phyloP scores from a whole-genome alignment of 2,329 filamentous ascomycete species.

The Triangularia verruculosa region DNA sequence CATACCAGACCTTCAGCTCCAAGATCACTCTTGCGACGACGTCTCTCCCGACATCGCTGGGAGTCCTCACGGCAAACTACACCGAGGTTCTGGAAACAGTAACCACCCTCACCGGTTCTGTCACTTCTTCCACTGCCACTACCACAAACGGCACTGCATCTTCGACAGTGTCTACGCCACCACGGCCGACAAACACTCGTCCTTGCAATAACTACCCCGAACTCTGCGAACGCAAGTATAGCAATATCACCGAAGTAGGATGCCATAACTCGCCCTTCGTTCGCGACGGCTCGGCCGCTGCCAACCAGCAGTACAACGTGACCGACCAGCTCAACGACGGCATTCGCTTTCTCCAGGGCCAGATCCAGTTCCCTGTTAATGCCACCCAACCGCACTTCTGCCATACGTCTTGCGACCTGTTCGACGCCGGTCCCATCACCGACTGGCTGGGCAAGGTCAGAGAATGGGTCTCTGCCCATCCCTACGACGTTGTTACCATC shows the following conservation, averaged over 20 bases:
- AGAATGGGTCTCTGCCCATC: slow-evolving; percentile 70
- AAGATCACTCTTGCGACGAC: slow-evolving; percentile 42
- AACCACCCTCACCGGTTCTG: slow-evolving; percentile 47
- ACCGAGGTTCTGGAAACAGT: slow-evolving; percentile 34
- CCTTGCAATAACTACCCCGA: slow-evolving; percentile 78
- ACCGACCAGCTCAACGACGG: slow-evolving; percentile 75
- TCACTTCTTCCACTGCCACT: slow-evolving; percentile 43
- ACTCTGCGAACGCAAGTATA: slow-evolving; percentile 72
- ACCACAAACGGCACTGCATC: slow-evolving; percentile 43
- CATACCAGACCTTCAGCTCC: slow-evolving; percentile 44
- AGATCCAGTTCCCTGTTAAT: slow-evolving; percentile 58
- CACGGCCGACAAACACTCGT: slow-evolving; percentile 63
- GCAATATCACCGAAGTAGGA: slow-evolving; percentile 75
- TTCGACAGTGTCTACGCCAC: slow-evolving; percentile 40
- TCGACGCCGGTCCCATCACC: slow-evolving; percentile 76
- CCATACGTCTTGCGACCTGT: slow-evolving; percentile 77
- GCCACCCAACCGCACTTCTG: slow-evolving; percentile 66
- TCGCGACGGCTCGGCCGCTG: slow-evolving; percentile 64
- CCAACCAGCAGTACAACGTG: slow-evolving; percentile 71
- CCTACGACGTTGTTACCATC: slow-evolving; percentile 84
- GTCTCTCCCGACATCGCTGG: slow-evolving; percentile 23
- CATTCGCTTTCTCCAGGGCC: slow-evolving; percentile 60
- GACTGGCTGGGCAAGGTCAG: slow-evolving; percentile 67
- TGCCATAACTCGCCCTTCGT: slow-evolving; percentile 83
- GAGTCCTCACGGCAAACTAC: slow-evolving; percentile 31